Evolutionary conservation across 495 filamentous ascomycete genomes (phyloP).

Genomic region (Viridothelium virens): DNA sequence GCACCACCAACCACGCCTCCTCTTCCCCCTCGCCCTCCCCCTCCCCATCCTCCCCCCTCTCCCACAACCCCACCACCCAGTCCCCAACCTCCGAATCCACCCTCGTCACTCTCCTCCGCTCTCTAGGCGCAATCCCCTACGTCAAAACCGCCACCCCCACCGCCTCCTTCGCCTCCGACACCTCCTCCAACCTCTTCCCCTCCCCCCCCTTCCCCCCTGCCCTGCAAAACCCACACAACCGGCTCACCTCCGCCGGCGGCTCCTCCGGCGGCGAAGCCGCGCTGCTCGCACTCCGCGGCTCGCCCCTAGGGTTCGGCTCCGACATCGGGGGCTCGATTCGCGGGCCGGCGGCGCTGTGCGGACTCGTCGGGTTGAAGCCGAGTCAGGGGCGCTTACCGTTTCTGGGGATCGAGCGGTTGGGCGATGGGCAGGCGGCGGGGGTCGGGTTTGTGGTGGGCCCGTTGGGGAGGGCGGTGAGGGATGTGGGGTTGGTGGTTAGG

Average conservation of each 20-base stretch:
- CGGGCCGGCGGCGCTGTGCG: conserved; percentile 30
- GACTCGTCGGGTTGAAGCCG: conserved; percentile 30
- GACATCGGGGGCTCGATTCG: conserved; percentile 32
- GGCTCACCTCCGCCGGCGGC: conserved; percentile 57
- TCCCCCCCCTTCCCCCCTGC: conserved; percentile 41
- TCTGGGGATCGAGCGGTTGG: conserved; percentile 41
- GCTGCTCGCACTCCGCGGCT: conserved; percentile 40
- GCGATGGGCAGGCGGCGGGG: conserved; percentile 50
- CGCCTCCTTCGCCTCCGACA: conserved; percentile 85
- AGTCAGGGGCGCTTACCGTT: conserved; percentile 42
- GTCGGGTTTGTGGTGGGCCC: conserved; percentile 53
- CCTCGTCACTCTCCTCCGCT: conserved; percentile 41
- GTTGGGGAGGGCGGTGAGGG: conserved; percentile 42
- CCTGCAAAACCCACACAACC: conserved; percentile 54
- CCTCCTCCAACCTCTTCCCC: conserved; percentile 78
- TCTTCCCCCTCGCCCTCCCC: conserved; percentile 26
- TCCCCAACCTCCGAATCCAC: conserved; percentile 36
- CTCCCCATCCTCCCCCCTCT: conserved; percentile 20
- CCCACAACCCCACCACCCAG: conserved; percentile 37
- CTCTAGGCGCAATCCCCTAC: conserved; percentile 76
- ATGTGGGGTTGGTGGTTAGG: conserved; percentile 49
- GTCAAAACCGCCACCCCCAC: conserved; percentile 90
- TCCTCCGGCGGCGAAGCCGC: conserved; percentile 53
- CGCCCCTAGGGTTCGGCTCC: conserved; percentile 30
- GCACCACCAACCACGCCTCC: conserved; percentile 40